phyloP scores from a whole-genome alignment of 2,329 filamentous ascomycete genomes.

The Alternaria sp. region DNA sequence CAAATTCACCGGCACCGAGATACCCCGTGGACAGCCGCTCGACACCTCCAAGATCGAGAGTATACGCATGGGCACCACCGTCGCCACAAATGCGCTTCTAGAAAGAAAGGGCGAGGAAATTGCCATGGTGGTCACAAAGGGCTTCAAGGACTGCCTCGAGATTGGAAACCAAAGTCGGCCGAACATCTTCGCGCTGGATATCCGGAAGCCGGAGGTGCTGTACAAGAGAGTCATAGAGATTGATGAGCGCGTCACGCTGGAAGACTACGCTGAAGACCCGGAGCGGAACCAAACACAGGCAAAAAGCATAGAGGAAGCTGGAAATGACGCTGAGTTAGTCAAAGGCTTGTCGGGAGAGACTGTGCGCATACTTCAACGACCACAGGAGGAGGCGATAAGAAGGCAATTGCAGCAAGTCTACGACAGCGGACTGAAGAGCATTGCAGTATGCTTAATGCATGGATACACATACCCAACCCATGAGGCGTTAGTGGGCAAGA shows the following conservation, averaged over 20 bases:
- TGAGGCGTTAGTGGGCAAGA: constrained; percentile 76
- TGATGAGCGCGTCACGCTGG: constrained; percentile 87
- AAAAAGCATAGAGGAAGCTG: constrained; percentile 59
- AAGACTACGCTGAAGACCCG: constrained; percentile 92
- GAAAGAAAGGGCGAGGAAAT: constrained; percentile 91
- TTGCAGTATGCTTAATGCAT: constrained; percentile 92
- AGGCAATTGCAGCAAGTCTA: constrained; percentile 72
- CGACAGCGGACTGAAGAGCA: constrained; percentile 75
- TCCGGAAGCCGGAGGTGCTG: constrained; percentile 84
- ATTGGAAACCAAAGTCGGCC: constrained; percentile 93
- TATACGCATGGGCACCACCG: constrained; percentile 95
- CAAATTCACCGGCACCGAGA: constrained; percentile 76
- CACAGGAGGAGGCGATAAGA: constrained; percentile 65
- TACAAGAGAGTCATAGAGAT: constrained; percentile 89
- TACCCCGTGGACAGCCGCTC: constrained; percentile 79
- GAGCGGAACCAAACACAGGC: constrained; percentile 67
- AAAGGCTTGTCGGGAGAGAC: constrained; percentile 77
- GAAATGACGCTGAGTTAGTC: constrained; percentile 65
- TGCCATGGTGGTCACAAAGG: constrained; percentile 84
- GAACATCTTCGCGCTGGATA: constrained; percentile 89
- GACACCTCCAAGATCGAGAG: constrained; percentile 86
- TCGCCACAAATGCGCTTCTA: constrained; percentile 89
- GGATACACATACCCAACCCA: constrained; percentile 90
- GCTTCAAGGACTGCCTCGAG: constrained; percentile 84
- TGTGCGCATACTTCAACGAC: constrained; percentile 72